Evolutionary conservation across 208 protist species (phyloP).

Genomic region (Trypanosoma mega): DNA sequence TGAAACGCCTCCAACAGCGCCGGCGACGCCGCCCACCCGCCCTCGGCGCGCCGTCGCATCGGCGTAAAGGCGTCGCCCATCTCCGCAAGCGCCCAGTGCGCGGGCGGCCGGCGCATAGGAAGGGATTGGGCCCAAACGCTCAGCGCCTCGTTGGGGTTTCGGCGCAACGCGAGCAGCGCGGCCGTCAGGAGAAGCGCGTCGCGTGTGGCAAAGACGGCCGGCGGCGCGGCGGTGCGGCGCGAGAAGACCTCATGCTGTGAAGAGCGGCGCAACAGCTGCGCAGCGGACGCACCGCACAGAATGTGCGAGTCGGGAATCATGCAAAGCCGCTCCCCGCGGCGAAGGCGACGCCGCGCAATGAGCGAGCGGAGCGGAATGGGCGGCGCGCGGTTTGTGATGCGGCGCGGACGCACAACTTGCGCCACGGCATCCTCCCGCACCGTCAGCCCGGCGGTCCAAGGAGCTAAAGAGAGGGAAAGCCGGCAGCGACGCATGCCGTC

Average conservation of each 20-base stretch:
- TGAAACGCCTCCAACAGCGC: constrained; percentile 57
- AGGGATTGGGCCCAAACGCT: constrained; percentile 40
- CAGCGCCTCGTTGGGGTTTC: constrained; percentile 25
- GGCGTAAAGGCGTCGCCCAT: too few relatives aligned
- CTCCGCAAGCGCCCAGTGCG: too few relatives aligned
- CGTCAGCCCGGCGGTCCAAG: constrained; percentile 12
- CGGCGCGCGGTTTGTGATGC: constrained; percentile 4
- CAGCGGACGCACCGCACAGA: constrained; percentile 48
- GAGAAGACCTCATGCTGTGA: not conserved
- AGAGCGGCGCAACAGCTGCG: constrained; percentile 29
- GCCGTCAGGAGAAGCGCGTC: constrained; percentile 62
- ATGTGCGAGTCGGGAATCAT: constrained; percentile 43
- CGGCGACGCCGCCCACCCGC: constrained; percentile 37
- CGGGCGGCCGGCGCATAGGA: constrained; percentile 57
- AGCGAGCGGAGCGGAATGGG: constrained; percentile 52
- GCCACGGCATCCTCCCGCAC: constrained; percentile 15
- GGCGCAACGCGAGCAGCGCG: constrained; percentile 46
- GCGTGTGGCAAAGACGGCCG: constrained; percentile 37
- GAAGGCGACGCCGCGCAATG: constrained; percentile 45
- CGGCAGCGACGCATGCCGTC: constrained; percentile 8
- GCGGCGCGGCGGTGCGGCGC: constrained; percentile 5
- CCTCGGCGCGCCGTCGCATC: too few relatives aligned
- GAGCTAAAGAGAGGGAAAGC: constrained; percentile 7
- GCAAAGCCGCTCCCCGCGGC: constrained; percentile 59
- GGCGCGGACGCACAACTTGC: constrained; percentile 23